phyloP scores from a whole-genome alignment of 768 basidiomycete genomes.

The Trametes cubensis region DNA sequence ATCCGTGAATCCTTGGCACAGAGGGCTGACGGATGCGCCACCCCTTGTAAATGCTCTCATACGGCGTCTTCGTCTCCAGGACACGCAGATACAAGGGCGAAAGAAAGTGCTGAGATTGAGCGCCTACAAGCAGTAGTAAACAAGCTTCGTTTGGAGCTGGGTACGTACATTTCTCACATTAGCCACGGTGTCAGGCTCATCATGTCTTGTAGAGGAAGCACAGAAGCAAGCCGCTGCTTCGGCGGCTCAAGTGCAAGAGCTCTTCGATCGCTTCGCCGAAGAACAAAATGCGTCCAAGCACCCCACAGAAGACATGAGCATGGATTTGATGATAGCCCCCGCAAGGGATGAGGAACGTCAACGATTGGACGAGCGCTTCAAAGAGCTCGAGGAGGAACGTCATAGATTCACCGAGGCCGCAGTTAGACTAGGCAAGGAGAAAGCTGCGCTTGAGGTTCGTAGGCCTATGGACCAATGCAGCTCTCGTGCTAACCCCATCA shows the following conservation, averaged over 20 bases:
- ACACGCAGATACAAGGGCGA: neutral
- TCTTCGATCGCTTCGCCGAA: slow-evolving; percentile 57
- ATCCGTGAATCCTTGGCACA: slow-evolving; percentile 29
- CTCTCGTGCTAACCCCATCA: neutral
- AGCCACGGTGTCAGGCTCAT: neutral
- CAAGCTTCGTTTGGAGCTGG: slow-evolving; percentile 58
- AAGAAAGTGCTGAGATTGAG: slow-evolving; percentile 42
- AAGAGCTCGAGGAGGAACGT: slow-evolving; percentile 67
- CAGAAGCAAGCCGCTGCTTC: slow-evolving; percentile 44
- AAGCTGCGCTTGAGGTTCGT: slow-evolving; percentile 64
- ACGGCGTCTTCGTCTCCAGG: slow-evolving; percentile 17
- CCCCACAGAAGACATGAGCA: slow-evolving; percentile 46
- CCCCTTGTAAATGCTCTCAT: neutral
- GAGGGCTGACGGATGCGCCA: slow-evolving; percentile 18
- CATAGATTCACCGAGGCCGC: slow-evolving; percentile 65
- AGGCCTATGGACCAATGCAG: neutral
- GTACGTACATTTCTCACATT: slow-evolving; percentile 39
- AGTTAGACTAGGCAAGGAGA: slow-evolving; percentile 64
- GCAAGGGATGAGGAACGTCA: slow-evolving; percentile 56
- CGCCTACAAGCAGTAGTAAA: slow-evolving; percentile 54
- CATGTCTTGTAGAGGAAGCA: slow-evolving; percentile 43
- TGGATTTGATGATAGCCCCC: slow-evolving; percentile 57
- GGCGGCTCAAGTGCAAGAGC: slow-evolving; percentile 42
- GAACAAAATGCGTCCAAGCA: slow-evolving; percentile 41
- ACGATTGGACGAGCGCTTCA: slow-evolving; percentile 52